Percentiles rank a stretch among this genome's conserved stretches.
Evolutionary conservation across 192 early-diverging fungal genomes (phyloP).

Genomic region (Podila minutissima): DNA sequence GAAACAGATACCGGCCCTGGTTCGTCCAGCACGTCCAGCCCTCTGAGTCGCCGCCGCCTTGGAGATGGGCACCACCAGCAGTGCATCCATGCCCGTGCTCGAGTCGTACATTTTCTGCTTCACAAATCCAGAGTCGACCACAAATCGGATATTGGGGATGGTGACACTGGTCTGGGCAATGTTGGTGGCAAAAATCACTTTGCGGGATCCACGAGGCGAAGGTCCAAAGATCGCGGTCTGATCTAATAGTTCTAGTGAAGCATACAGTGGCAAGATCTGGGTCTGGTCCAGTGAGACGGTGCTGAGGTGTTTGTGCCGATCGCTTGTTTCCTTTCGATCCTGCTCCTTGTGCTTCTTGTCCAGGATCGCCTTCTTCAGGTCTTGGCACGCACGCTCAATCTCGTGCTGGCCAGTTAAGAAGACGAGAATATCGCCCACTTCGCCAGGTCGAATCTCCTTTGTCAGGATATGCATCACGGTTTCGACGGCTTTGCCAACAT

Average conservation of each 20-base stretch:
- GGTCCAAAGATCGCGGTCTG: conserved; percentile 93
- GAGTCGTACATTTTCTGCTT: conserved; percentile 97
- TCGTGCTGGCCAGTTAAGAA: conserved; percentile 98
- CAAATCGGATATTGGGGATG: conserved; percentile 92
- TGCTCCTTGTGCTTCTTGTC: conserved; percentile 48
- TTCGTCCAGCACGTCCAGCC: conserved; percentile 94
- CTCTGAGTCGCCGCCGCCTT: conserved; percentile 96
- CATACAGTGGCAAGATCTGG: conserved; percentile 71
- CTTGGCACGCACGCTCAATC: conserved; percentile 84
- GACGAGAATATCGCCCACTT: conserved; percentile 90
- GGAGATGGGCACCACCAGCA: conserved; percentile 89
- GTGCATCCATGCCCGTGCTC: conserved; percentile 92
- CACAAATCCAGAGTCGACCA: conserved; percentile 92
- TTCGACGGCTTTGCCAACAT: conserved; percentile 78
- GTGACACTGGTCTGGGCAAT: conserved; percentile 78
- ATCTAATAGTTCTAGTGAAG: conserved; percentile 79
- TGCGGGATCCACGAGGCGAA: conserved; percentile 74
- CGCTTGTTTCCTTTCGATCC: conserved; percentile 13
- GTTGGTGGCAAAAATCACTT: conserved; percentile 97
- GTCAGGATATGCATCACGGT: conserved; percentile 80
- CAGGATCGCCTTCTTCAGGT: conserved; percentile 63
- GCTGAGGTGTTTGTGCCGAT: conserved; percentile 37
- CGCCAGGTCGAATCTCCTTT: conserved; percentile 65
- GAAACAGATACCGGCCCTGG: conserved; percentile 89
- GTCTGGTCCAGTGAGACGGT: conserved; percentile 5